Evolutionary conservation across 2,329 filamentous ascomycete species (phyloP).

Genomic region (Blastomyces silverae): DNA sequence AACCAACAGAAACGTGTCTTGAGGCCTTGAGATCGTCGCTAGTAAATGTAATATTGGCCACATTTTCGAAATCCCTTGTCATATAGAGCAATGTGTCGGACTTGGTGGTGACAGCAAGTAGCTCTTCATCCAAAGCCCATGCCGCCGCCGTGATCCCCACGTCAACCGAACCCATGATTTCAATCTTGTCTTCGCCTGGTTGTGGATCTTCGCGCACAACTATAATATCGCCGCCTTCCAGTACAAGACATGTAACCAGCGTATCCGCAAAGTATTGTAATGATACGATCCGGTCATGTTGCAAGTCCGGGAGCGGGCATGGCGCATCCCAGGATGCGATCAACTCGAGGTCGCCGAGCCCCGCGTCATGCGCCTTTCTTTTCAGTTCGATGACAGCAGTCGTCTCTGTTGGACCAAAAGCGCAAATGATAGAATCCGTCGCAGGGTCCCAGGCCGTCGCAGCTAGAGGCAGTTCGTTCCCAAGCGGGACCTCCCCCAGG

Average conservation of each 20-base stretch:
- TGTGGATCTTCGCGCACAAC: conserved; percentile 67
- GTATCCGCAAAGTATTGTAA: conserved; percentile 82
- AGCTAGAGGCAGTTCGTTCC: conserved; percentile 54
- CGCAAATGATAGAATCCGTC: conserved; percentile 70
- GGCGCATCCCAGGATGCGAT: conserved; percentile 87
- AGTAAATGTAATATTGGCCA: conserved; percentile 66
- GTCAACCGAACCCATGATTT: conserved; percentile 92
- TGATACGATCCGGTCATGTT: conserved; percentile 66
- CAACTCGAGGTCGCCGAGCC: conserved; percentile 38
- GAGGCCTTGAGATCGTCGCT: conserved; percentile 75
- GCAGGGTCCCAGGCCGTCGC: conserved; percentile 80
- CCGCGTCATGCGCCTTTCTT: conserved; percentile 38
- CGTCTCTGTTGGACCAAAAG: conserved; percentile 69
- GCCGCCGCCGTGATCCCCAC: conserved; percentile 80
- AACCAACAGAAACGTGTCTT: conserved; percentile 91
- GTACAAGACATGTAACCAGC: conserved; percentile 68
- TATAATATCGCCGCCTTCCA: conserved; percentile 86
- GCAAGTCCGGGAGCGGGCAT: conserved; percentile 67
- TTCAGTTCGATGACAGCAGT: conserved; percentile 68
- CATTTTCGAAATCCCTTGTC: conserved; percentile 82
- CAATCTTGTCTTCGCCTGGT: conserved; percentile 68
- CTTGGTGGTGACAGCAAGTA: conserved; percentile 75
- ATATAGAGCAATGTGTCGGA: conserved; percentile 78
- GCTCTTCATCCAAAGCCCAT: conserved; percentile 94
- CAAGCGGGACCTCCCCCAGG: conserved; percentile 57